phyloP scores from a whole-genome alignment of 257 asterid genomes.

The Mitragyna speciosa region DNA sequence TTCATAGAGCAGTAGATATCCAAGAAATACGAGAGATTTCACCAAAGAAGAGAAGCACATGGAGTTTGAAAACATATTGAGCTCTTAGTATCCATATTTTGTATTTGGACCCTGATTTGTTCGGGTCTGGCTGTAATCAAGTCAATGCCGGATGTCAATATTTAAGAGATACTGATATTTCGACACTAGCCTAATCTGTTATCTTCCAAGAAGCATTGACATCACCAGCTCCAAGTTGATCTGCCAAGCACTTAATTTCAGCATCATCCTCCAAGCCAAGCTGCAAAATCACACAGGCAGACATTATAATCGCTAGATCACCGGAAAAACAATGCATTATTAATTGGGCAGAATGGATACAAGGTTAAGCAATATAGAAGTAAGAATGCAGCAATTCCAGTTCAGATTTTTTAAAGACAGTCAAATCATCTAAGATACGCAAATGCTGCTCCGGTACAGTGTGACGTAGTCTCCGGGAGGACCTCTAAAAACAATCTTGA shows the following conservation, averaged over 20 bases:
- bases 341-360: background rate
- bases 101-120: background rate
- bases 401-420: background rate
- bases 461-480: too few species aligned
- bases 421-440: background rate
- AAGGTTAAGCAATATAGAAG: background rate
- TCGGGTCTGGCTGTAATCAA: background rate
- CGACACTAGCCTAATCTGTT: background rate
- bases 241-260: background rate
- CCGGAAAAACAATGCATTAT: background rate
- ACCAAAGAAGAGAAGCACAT: background rate
- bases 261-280: slow-evolving; percentile 1
- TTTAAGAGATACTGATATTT: background rate
- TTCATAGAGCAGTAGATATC: too few species aligned
- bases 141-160: background rate
- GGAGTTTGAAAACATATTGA: background rate
- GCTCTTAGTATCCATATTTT: background rate
- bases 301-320: background rate
- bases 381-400: background rate
- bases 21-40: too few species aligned
- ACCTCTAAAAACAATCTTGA: too few species aligned
- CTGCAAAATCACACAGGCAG: background rate
- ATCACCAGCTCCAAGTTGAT: slow-evolving; percentile 7
- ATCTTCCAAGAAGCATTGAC: background rate
- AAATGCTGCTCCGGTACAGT: background rate